phyloP scores from a whole-genome alignment of 2,329 filamentous ascomycete genomes.

The Pyrenophora seminiperda region DNA sequence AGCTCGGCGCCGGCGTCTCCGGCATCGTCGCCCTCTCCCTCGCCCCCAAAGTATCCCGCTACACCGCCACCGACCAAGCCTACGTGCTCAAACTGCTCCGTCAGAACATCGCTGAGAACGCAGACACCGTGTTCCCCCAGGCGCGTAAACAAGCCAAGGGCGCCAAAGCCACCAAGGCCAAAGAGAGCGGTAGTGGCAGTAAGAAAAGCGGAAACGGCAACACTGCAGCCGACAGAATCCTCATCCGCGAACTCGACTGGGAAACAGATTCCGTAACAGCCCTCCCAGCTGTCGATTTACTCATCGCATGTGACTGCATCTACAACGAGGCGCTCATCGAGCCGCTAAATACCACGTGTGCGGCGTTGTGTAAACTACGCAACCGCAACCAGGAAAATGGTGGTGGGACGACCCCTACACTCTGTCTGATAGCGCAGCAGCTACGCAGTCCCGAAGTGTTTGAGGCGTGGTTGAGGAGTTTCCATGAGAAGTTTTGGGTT shows the following conservation, averaged over 20 bases:
- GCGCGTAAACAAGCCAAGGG: constrained; percentile 13
- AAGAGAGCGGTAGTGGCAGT: constrained; percentile 27
- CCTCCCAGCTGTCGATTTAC: constrained; percentile 66
- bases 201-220: not conserved
- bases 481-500: constrained; percentile 68
- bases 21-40: constrained; percentile 76
- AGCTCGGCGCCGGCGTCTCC: constrained; percentile 88
- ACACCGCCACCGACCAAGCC: constrained; percentile 84
- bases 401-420: constrained; percentile 55
- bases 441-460: constrained; percentile 85
- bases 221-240: constrained; percentile 12
- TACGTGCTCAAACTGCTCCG: constrained; percentile 81
- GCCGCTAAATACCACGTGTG: constrained; percentile 82
- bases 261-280: constrained; percentile 61
- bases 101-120: constrained; percentile 73
- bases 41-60: constrained; percentile 64
- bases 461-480: constrained; percentile 75
- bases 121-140: constrained; percentile 15
- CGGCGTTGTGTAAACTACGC: constrained; percentile 69
- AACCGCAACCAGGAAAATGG: constrained; percentile 41
- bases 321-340: constrained; percentile 88
- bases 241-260: constrained; percentile 73
- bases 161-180: not conserved
- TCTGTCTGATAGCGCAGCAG: constrained; percentile 88
- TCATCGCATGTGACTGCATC: constrained; percentile 91